phyloP scores from a whole-genome alignment of 139 green algal species.

The Micromonas pusilla region DNA sequence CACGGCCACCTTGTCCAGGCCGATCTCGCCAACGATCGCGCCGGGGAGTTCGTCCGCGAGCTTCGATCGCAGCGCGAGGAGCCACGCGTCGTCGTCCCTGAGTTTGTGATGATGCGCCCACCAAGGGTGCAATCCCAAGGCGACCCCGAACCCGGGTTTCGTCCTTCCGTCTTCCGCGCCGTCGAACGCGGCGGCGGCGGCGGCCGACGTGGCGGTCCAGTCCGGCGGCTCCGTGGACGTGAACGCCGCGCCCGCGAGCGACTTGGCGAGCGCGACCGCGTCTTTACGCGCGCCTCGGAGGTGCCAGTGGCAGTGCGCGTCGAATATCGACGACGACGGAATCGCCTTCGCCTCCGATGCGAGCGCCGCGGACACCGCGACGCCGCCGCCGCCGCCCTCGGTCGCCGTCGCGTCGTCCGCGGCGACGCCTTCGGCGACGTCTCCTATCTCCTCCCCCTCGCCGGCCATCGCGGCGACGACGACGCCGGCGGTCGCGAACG shows the following conservation, averaged over 20 bases:
- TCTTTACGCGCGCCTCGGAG: neutral
- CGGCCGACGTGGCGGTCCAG: neutral
- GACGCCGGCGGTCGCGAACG: too few species aligned
- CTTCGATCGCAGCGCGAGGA: neutral
- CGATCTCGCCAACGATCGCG: constrained; percentile 28
- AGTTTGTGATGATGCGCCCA: constrained; percentile 10
- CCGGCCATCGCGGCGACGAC: too few species aligned
- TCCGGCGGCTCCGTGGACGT: constrained; percentile 10
- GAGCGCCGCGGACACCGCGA: neutral
- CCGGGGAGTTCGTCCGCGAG: neutral
- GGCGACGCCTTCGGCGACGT: neutral
- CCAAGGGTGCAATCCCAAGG: constrained; percentile 27
- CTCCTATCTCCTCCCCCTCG: too few species aligned
- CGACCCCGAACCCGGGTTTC: neutral
- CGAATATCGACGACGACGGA: constrained; percentile 7
- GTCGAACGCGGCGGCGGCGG: neutral
- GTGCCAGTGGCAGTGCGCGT: constrained; percentile 27
- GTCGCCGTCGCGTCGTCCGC: neutral
- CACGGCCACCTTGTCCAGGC: constrained; percentile 26
- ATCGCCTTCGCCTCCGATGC: neutral
- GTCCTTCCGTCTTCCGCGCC: neutral
- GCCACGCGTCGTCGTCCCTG: constrained; percentile 1
- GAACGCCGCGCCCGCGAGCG: neutral
- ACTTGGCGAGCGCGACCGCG: neutral
- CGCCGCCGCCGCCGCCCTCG: neutral